A percentile compares a stretch with the other conserved stretches of the same genome.
Evolutionary conservation across 164 flowering plant species (phyloP).

Genomic region (Annona cherimola): DNA sequence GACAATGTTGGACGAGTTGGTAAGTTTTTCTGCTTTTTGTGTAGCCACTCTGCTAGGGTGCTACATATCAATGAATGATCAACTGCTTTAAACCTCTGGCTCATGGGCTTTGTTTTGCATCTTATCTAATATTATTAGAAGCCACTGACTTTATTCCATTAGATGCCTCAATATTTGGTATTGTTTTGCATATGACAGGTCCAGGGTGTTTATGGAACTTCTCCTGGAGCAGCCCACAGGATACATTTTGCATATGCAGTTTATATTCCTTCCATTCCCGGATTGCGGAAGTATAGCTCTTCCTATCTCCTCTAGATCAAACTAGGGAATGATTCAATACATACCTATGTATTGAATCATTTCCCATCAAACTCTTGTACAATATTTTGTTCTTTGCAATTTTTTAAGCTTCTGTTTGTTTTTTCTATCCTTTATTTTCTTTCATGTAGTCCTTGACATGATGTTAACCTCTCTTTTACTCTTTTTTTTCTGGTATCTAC

Average conservation of each 20-base stretch:
- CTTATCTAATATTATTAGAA: neutral
- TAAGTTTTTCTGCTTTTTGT: constrained; percentile 16
- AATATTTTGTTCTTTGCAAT: neutral
- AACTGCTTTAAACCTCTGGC: neutral
- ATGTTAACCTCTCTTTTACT: neutral
- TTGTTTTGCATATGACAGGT: constrained; percentile 42
- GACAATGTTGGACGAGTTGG: constrained; percentile 81
- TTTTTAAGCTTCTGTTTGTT: neutral
- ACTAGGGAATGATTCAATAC: too few relatives aligned
- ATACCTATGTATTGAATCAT: too few relatives aligned
- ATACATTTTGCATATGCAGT: constrained; percentile 54
- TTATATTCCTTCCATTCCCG: constrained; percentile 62
- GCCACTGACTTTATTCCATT: neutral
- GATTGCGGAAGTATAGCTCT: constrained; percentile 55
- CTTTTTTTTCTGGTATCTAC: constrained; percentile 1
- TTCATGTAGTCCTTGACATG: too few relatives aligned
- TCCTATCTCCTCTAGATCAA: neutral
- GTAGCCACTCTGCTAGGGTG: neutral
- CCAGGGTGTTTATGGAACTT: constrained; percentile 34
- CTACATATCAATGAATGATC: too few relatives aligned
- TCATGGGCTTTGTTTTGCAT: neutral
- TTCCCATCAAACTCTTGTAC: neutral
- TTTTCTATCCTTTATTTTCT: neutral
- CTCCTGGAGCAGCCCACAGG: constrained; percentile 56
- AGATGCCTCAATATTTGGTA: neutral